A percentile compares a stretch with the other conserved stretches of the same genome.
Evolutionary conservation across 176 grass and related monocot genomes (phyloP).

Genomic region (Phragmites australis): DNA sequence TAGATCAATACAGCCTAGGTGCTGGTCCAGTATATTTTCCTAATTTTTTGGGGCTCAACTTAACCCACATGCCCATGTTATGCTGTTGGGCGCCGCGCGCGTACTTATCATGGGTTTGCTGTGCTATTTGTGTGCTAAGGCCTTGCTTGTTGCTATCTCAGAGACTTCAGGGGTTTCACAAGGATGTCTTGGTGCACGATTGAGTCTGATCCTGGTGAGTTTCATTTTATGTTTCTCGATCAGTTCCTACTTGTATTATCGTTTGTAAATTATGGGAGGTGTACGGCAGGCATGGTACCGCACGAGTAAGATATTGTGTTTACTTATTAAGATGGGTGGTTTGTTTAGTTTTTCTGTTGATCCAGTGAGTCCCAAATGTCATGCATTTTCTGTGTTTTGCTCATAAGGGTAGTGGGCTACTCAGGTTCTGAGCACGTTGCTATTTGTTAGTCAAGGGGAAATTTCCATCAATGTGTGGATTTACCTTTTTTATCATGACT

Average conservation of each 20-base stretch:
- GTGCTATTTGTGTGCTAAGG: neutral
- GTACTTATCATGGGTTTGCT: neutral
- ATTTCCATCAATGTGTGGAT: neutral
- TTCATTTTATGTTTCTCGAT: neutral
- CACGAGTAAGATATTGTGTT: neutral
- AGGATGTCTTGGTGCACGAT: conserved; percentile 96
- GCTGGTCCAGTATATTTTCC: no score
- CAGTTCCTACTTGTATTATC: neutral
- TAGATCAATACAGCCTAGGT: no score
- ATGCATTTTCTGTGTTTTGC: neutral
- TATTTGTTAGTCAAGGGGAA: neutral
- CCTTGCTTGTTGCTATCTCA: neutral
- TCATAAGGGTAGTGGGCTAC: neutral
- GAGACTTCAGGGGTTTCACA: conserved; percentile 14
- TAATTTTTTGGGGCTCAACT: neutral
- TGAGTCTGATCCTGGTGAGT: conserved; percentile 90
- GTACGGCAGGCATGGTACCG: neutral
- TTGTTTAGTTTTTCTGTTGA: neutral
- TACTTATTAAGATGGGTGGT: no score
- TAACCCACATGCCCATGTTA: neutral
- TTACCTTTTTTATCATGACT: neutral
- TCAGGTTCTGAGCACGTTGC: neutral
- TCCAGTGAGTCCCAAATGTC: neutral
- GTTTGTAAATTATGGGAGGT: neutral
- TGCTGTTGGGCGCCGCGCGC: neutral